Evolutionary conservation across 768 basidiomycete species (phyloP).

Genomic region (Podaxis rugospora): DNA sequence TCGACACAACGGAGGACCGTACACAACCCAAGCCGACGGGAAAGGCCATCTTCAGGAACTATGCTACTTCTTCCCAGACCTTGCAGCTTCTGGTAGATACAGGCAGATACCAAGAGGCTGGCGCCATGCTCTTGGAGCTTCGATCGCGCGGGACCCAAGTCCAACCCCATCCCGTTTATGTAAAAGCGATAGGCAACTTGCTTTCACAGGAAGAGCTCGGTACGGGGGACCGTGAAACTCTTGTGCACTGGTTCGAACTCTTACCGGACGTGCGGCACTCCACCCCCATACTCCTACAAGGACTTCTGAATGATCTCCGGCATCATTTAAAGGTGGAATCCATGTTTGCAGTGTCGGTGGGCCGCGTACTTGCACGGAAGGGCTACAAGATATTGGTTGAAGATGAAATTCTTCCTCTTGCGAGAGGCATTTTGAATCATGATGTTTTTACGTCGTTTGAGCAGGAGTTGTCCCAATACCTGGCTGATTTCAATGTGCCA

Average conservation of each 20-base stretch:
- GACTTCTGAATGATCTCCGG: neutral
- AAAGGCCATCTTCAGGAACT: neutral
- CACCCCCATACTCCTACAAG: neutral
- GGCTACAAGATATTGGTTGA: slow-evolving; percentile 31
- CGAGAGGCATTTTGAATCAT: slow-evolving; percentile 12
- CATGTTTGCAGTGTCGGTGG: slow-evolving; percentile 36
- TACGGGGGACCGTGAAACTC: neutral
- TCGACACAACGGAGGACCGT: neutral
- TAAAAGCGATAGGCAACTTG: slow-evolving; percentile 28
- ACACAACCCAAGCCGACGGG: neutral
- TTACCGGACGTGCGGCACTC: slow-evolving; percentile 11
- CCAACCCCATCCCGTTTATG: slow-evolving; percentile 29
- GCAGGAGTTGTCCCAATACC: slow-evolving; percentile 5
- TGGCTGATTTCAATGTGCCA: neutral
- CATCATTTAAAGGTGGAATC: slow-evolving; percentile 21
- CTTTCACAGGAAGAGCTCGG: slow-evolving; percentile 17
- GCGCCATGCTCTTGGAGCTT: slow-evolving; percentile 33
- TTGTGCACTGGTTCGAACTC: slow-evolving; percentile 32
- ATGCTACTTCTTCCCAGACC: slow-evolving; percentile 8
- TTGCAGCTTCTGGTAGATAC: slow-evolving; percentile 21
- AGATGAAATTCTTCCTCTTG: slow-evolving; percentile 21
- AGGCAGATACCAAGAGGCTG: slow-evolving; percentile 26
- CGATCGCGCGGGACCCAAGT: slow-evolving; percentile 32
- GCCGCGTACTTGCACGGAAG: slow-evolving; percentile 38
- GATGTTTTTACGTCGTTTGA: slow-evolving; percentile 15